Base-by-base conservation (phyloP, 2,329 filamentous ascomycete species). In the Apiospora aurea region DNA sequence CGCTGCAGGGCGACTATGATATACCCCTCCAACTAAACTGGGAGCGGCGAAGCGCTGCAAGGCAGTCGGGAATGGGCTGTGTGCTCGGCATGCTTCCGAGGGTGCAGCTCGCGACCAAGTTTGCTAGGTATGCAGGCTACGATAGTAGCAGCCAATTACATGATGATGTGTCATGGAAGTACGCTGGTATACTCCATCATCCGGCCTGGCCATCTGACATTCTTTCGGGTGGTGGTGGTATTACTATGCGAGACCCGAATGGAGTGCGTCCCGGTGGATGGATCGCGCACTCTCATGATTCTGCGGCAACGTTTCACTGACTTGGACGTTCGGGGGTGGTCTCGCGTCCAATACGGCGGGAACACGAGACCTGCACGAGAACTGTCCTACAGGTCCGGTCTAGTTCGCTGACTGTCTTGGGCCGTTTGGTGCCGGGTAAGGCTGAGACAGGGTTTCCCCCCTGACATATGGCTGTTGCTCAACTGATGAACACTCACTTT, bases 281-380 rank as follows among this genome's bases (percentile, higher is more conserved):
- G 53, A 61, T 61, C 16, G 53, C 29, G 53, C 53, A 38, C 34
- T 38, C 34, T 16, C 29, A 61, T n/a, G 53, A 61, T 34, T 61
- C 29, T 16, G 29, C 53, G 29, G 53, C 53, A 61, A 61, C 53
- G 53, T 61, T 61, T 61, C 53, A 61, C 53, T 38, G 53, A 61
- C 53, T 61, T 11, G 18, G 29, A 61, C 26, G 34, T 21, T 18
- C 38, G 34, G n/a, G 29, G 3, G 21, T n/a, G 57, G 57, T 21
- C 34, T 38, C 10, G 18, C 34, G n/a, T 41, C 57, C 57, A 64
- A 64, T 64, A 41, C 34, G 57, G 57, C 57, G 11, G 34, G 10
- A 24, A 64, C 34, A 64, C 53, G 53, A 61, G 53, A 61, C 53
- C 29, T 38, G 53, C 34, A 64, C 53, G 53, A 61, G 53, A 61